Percentiles rank a stretch among this genome's conserved stretches.
phyloP scores from a whole-genome alignment of 306 rosid species.

The Ormosia semicastrata region DNA sequence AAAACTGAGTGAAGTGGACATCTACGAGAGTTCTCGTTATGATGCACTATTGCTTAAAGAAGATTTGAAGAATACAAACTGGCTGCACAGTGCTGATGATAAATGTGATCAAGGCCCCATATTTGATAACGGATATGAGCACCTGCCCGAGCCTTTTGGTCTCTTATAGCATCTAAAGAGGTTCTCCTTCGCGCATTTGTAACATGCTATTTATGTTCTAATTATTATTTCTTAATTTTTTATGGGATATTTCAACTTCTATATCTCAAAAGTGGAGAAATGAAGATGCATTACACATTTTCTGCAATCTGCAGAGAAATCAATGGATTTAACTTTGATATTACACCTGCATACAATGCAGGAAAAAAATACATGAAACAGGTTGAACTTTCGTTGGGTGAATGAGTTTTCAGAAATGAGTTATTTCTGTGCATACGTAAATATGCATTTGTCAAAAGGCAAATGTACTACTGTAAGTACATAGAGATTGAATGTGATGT shows the following conservation, averaged over 20 bases:
- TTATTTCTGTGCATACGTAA: background rate
- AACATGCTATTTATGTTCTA: conserved; percentile 25
- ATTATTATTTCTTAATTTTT: conserved; percentile 36
- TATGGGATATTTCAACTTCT: conserved; percentile 44
- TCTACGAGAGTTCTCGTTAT: conserved; percentile 89
- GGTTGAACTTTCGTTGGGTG: background rate
- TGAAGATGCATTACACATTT: conserved; percentile 41
- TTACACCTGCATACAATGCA: conserved; percentile 20
- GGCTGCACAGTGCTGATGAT: conserved; percentile 86
- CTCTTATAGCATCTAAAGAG: conserved; percentile 54
- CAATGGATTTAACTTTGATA: conserved; percentile 38
- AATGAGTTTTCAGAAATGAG: background rate
- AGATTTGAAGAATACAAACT: conserved; percentile 82
- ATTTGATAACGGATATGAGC: conserved; percentile 86
- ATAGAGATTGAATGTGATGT: conserved; percentile 24
- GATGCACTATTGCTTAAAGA: conserved; percentile 89
- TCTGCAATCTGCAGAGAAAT: conserved; percentile 35
- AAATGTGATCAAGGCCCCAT: conserved; percentile 68
- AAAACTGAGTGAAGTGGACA: conserved; percentile 72
- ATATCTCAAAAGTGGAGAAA: conserved; percentile 40
- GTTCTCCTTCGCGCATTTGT: conserved; percentile 35
- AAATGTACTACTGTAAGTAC: conserved; percentile 5
- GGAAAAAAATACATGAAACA: conserved; percentile 1
- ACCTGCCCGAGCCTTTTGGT: conserved; percentile 91
- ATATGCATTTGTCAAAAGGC: background rate